These are phyloP conservation scores for Lizanozyma gosingica DNA, from an alignment of 1,139 yeast species.

Conservation along the genomic window DNA sequence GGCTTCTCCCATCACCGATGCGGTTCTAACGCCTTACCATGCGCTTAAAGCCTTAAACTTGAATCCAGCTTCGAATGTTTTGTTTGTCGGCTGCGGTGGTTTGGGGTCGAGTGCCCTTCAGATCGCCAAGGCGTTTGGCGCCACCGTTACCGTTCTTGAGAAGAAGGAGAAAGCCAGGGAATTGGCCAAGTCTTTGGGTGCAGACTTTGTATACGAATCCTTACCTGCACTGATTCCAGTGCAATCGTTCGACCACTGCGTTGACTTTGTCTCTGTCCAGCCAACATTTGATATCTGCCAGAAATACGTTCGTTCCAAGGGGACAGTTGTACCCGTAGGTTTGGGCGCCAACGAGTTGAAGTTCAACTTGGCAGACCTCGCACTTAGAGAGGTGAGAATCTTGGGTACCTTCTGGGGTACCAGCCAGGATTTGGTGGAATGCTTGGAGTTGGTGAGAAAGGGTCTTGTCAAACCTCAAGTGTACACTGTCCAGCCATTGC, in stretches of 20 bases:
- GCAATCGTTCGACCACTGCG: conserved; percentile 23
- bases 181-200: conserved; percentile 30
- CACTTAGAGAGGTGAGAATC: conserved; percentile 31
- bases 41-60: conserved; percentile 34
- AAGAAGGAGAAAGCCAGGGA: conserved; percentile 21
- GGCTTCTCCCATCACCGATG: conserved; percentile 44
- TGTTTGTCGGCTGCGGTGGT: conserved; percentile 43
- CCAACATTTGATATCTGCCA: conserved; percentile 27
- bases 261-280: conserved; percentile 40
- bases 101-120: conserved; percentile 43
- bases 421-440: conserved; percentile 35
- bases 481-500: conserved; percentile 13
- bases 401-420: conserved; percentile 41
- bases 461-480: conserved; percentile 35
- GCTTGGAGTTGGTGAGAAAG: conserved; percentile 33
- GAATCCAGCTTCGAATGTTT: conserved; percentile 28
- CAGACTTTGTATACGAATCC: conserved; percentile 31
- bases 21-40: conserved; percentile 44
- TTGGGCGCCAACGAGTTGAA: conserved; percentile 27
- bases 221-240: conserved; percentile 11
- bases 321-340: conserved; percentile 38
- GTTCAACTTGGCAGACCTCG: conserved; percentile 17
- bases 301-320: conserved; percentile 24
- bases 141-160: conserved; percentile 33
- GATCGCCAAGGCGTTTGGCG: conserved; percentile 32